Evolutionary conservation across 352 stramenopile genomes (phyloP), one percentile per base, ranked within the genome.

Genomic region (Phytophthora citricola): DNA sequence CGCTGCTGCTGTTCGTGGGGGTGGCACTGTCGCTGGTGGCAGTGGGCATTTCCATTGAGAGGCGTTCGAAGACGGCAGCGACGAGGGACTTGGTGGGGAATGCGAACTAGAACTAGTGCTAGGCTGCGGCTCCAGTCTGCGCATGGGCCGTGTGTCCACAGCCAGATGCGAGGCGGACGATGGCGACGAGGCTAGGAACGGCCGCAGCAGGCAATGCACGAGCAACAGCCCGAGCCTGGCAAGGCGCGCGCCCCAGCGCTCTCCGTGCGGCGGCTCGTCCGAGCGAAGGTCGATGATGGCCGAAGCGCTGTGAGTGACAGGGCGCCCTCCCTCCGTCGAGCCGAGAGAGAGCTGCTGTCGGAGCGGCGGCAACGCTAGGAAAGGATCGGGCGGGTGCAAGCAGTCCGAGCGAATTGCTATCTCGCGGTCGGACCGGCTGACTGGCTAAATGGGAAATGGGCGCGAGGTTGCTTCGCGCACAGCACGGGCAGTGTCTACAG

Each of bases 191-290:
- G 41, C 40, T 40, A 76, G 38, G 53, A 81, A 76, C 40, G 64
- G 66, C 55, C 65, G 68, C 56, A 81, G 41, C 8, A 81, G 51
- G 52, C 70, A 71, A 29, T 75, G 41, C 36, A 69, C 65, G 32
- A 78, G 58, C 58, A 74, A 48, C 40, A 71, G 62, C n/a, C 68
- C 66, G 38, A 81, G 58, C 38, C 69, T 69, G 58, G 69, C 73
- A 43, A 81, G 73, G 40, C 69, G 66, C 58, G 62, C 65, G 43
- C 69, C 66, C 73, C 73, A 81, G 44, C 62, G 70, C 65, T 68
- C 54, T 64, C 57, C 57, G 47, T 47, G 22, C 39, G 38, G 48
- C 57, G 60, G 49, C 40, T 58, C 34, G 29, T 64, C 48, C 34
- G 22, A 20, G 41, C 24, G 40, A 34, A 26, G 22, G 50, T 55